Evolutionary conservation across 108 stramenopile genomes (phyloP).

Genomic region (Cyclotella choctawhatcheeana): DNA sequence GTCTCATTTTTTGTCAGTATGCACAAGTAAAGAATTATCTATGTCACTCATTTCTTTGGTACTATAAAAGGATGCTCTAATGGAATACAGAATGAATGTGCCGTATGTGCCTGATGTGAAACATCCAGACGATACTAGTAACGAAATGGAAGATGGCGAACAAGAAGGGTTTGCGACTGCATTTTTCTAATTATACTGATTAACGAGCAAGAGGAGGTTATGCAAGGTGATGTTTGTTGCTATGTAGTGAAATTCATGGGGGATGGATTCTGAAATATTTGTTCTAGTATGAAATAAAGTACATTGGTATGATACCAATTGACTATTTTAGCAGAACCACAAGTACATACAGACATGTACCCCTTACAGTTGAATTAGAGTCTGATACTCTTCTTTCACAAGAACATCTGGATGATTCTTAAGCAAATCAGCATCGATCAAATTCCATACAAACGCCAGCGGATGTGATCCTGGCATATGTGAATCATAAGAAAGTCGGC

Average conservation of each 20-base stretch:
- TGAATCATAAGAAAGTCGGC: constrained; percentile 48
- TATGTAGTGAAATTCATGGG: too few relatives aligned
- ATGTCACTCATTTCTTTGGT: neutral
- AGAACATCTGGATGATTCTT: constrained; percentile 15
- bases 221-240: too few relatives aligned
- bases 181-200: constrained; percentile 42
- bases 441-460: constrained; percentile 73
- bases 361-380: neutral
- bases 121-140: constrained; percentile 40
- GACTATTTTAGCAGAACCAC: too few relatives aligned
- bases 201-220: neutral
- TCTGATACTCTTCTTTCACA: constrained; percentile 12
- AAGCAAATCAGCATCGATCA: constrained; percentile 67
- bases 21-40: too few relatives aligned
- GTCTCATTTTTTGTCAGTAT: too few relatives aligned
- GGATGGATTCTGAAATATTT: too few relatives aligned
- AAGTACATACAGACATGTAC: too few relatives aligned
- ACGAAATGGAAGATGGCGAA: constrained; percentile 23
- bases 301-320: too few relatives aligned
- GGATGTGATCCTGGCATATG: constrained; percentile 66
- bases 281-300: neutral
- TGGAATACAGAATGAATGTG: constrained; percentile 38
- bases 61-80: constrained; percentile 35
- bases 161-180: constrained; percentile 47
- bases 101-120: constrained; percentile 42